Evolutionary conservation across 805 yeast species (phyloP).

Genomic region (Cephaloascus fragrans): DNA sequence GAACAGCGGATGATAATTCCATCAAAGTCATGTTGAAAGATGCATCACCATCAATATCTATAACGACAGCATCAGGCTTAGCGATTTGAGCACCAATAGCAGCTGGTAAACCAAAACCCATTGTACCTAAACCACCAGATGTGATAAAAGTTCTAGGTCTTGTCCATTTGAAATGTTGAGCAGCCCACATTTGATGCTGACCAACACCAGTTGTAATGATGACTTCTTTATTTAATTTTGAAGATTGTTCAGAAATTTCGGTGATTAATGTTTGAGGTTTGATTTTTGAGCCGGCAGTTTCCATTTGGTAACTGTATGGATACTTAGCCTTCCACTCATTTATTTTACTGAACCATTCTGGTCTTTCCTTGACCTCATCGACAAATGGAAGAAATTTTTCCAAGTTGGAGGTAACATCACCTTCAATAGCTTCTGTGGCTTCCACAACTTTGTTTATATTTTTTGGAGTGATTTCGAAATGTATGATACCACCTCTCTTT

Average conservation of each 20-base stretch:
- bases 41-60: conserved; percentile 98
- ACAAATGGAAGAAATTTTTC: conserved; percentile 64
- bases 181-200: conserved; percentile 99
- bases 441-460: conserved; percentile 96
- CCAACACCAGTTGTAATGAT: conserved; percentile 97
- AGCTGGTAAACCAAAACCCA: conserved; percentile 97
- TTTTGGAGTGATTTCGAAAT: conserved; percentile 93
- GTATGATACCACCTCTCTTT: conserved; percentile 90
- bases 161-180: conserved; percentile 94
- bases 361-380: conserved; percentile 52
- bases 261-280: conserved; percentile 89
- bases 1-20: conserved; percentile 91
- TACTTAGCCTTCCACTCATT: conserved; percentile 76
- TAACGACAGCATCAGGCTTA: conserved; percentile 87
- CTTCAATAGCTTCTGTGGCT: conserved; percentile 94
- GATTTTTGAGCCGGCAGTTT: conserved; percentile 70
- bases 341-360: conserved; percentile 71
- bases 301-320: conserved; percentile 76
- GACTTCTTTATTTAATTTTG: conserved; percentile 57
- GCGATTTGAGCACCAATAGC: conserved; percentile 99
- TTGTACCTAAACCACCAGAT: conserved; percentile 98
- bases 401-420: conserved; percentile 82
- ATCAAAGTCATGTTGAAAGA: conserved; percentile 97
- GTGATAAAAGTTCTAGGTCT: conserved; percentile 89
- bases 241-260: conserved; percentile 67